phyloP scores from a whole-genome alignment of 768 basidiomycete species.

The Cystobasidium tubakii region DNA sequence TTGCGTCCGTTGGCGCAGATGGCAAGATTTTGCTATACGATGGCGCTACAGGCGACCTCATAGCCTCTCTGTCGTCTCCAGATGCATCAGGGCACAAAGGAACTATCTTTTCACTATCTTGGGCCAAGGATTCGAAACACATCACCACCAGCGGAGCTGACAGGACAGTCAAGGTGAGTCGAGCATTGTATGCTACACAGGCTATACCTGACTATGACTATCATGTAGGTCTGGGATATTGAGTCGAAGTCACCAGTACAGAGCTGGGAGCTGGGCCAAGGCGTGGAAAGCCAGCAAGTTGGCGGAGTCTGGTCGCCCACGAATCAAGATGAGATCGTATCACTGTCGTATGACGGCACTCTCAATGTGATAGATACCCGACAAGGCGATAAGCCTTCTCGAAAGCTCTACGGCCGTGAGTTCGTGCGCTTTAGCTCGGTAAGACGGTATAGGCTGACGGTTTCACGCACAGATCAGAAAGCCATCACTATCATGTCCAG shows the following conservation, averaged over 20 bases:
- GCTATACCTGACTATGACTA: constrained; percentile 43
- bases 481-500: constrained; percentile 60
- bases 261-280: constrained; percentile 54
- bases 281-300: constrained; percentile 70
- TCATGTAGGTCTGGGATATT: constrained; percentile 85
- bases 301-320: constrained; percentile 74
- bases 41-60: constrained; percentile 75
- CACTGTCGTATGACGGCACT: constrained; percentile 73
- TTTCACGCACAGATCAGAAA: constrained; percentile 54
- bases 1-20: constrained; percentile 85
- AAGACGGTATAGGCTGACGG: background rate
- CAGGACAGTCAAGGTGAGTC: constrained; percentile 27
- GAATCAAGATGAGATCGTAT: constrained; percentile 60
- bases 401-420: constrained; percentile 58
- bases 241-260: constrained; percentile 58
- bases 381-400: constrained; percentile 58
- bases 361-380: constrained; percentile 77
- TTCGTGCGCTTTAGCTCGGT: constrained; percentile 16
- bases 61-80: constrained; percentile 57
- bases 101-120: constrained; percentile 35
- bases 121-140: background rate
- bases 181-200: background rate
- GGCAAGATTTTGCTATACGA: constrained; percentile 77
- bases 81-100: constrained; percentile 49
- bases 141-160: constrained; percentile 32